Percentiles rank a stretch among this genome's conserved stretches.
phyloP scores from a whole-genome alignment of 441 rosid genomes.

The Raphanus hybrid region DNA sequence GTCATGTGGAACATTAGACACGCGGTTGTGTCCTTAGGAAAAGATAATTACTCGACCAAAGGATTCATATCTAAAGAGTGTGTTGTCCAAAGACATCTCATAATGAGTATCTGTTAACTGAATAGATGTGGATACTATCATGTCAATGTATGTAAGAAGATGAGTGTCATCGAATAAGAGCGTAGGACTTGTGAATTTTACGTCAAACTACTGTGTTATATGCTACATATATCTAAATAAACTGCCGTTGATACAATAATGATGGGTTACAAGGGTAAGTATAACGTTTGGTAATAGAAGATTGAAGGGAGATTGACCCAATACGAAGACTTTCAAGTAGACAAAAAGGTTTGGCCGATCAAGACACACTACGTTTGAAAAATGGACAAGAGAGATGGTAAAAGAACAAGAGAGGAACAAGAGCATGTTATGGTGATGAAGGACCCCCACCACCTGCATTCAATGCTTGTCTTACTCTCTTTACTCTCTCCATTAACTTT shows the following conservation, averaged over 20 bases:
- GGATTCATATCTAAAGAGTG: not conserved
- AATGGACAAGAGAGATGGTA: conserved; percentile 11
- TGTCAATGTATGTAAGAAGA: conserved; percentile 3
- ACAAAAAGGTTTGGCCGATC: conserved; percentile 38
- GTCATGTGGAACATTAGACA: conserved; percentile 33
- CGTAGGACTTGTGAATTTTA: not conserved
- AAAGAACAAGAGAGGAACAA: conserved; percentile 33
- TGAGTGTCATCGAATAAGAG: conserved; percentile 8
- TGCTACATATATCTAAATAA: not conserved
- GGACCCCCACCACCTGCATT: conserved; percentile 44
- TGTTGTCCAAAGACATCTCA: not conserved
- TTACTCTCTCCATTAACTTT: conserved; percentile 15
- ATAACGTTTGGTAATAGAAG: not conserved
- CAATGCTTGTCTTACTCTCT: conserved; percentile 44
- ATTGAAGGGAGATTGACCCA: conserved; percentile 20
- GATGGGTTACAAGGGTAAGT: not conserved
- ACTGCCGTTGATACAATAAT: conserved; percentile 5
- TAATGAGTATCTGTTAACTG: not conserved
- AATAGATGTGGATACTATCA: not conserved
- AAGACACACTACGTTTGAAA: conserved; percentile 26
- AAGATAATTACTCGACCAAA: not conserved
- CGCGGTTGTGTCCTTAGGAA: not conserved
- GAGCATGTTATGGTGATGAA: conserved; percentile 43
- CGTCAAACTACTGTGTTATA: not conserved
- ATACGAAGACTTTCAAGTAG: conserved; percentile 23